phyloP scores from a whole-genome alignment of 768 basidiomycete genomes.

The Piloderma croceum region DNA sequence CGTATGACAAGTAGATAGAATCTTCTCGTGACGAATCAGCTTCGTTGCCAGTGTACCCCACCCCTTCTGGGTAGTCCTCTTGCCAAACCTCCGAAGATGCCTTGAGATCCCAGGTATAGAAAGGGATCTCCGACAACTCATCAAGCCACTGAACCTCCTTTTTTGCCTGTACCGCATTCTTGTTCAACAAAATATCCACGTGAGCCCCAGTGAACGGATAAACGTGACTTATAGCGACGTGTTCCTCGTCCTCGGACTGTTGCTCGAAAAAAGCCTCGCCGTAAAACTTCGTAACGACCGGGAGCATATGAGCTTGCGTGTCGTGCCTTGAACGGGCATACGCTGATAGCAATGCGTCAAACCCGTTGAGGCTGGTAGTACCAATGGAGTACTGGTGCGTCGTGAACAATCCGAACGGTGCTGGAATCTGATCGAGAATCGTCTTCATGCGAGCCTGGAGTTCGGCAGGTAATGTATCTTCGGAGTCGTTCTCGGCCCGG shows the following conservation, averaged over 20 bases:
- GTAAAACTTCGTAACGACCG: constrained; percentile 10
- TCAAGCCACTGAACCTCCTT: not conserved
- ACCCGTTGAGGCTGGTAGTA: constrained; percentile 17
- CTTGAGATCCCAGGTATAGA: constrained; percentile 5
- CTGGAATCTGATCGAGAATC: constrained; percentile 6
- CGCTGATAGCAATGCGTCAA: constrained; percentile 17
- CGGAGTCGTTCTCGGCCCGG: constrained; percentile 7
- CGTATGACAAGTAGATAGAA: constrained; percentile 22
- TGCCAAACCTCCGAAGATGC: constrained; percentile 2
- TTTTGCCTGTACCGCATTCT: not conserved
- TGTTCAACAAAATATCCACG: constrained; percentile 8
- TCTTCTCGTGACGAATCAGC: constrained; percentile 13
- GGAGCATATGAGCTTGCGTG: constrained; percentile 14
- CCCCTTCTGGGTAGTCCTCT: constrained; percentile 6
- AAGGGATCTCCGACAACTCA: constrained; percentile 5
- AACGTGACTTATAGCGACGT: constrained; percentile 1
- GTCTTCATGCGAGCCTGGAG: constrained; percentile 1
- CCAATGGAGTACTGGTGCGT: constrained; percentile 23
- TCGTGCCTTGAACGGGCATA: constrained; percentile 8
- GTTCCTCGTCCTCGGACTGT: not conserved
- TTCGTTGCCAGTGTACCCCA: constrained; percentile 21
- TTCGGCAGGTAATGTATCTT: constrained; percentile 3
- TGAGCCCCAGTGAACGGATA: constrained; percentile 19
- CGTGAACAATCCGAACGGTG: constrained; percentile 22
- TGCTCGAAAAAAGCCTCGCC: constrained; percentile 2